A percentile compares a stretch with the other conserved stretches of the same genome.
phyloP scores from a whole-genome alignment of 2,329 filamentous ascomycete genomes.

The Colletotrichum graminicola region DNA sequence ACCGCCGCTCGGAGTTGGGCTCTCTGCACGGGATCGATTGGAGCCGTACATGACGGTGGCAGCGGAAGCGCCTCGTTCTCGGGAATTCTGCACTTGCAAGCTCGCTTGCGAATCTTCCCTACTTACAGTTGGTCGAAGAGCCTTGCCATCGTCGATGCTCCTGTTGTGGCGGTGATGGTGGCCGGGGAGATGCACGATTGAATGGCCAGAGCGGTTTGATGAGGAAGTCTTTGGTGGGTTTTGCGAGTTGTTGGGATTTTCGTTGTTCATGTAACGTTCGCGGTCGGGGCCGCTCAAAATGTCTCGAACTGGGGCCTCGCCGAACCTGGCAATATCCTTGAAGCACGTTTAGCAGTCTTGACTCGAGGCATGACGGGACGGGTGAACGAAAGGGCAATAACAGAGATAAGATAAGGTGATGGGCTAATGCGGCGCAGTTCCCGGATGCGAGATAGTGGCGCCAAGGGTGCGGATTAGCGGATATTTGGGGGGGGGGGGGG shows the following conservation, averaged over 20 bases:
- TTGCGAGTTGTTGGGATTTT: slow-evolving; percentile 54
- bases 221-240: slow-evolving; percentile 72
- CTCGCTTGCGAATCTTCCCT: slow-evolving; percentile 77
- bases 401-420: slow-evolving; percentile 41
- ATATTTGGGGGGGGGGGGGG: slow-evolving; percentile 39
- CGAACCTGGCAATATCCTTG: slow-evolving; percentile 81
- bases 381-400: slow-evolving; percentile 32
- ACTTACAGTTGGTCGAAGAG: slow-evolving; percentile 78
- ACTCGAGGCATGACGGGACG: slow-evolving; percentile 27
- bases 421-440: slow-evolving; percentile 36
- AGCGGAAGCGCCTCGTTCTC: slow-evolving; percentile 64
- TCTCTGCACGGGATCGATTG: slow-evolving; percentile 73
- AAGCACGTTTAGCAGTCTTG: slow-evolving; percentile 40
- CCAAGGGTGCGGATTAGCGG: slow-evolving; percentile 21
- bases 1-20: slow-evolving; percentile 82
- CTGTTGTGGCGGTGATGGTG: slow-evolving; percentile 77
- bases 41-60: slow-evolving; percentile 58
- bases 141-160: slow-evolving; percentile 74
- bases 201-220: slow-evolving; percentile 70
- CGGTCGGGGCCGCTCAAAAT: slow-evolving; percentile 77
- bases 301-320: slow-evolving; percentile 81
- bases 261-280: slow-evolving; percentile 72
- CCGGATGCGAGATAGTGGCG: slow-evolving; percentile 40
- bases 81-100: slow-evolving; percentile 55
- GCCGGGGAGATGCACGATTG: slow-evolving; percentile 73